Evolutionary conservation across 1,284 basidiomycete species (phyloP), one percentile per base, ranked within the genome.

Genomic region (Sporisorium scitamineum): DNA sequence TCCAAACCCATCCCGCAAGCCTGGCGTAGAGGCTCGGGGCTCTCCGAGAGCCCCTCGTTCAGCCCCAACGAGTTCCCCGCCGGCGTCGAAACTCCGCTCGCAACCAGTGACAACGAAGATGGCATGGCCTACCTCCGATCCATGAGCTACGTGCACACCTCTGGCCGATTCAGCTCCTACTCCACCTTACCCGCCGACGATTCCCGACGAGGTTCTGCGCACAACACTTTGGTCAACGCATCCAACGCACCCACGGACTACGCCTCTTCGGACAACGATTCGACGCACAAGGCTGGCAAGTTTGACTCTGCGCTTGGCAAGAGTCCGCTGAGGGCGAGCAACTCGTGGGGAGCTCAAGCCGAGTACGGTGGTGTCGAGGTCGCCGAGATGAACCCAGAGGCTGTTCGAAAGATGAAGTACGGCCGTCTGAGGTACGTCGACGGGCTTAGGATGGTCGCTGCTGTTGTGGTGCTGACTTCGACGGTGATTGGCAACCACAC

Each of bases 81-180:
- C 22, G 70, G 70, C 26, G 70, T 63, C 34, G 70, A 73, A 14
- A 69, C 70, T 2, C 70, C 65, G 3, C 44, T 68, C 14, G 50
- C 32, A 3, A 41, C 58, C 10, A 61, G 50, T 32, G 64, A 63
- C 48, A 64, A 63, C 50, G 65, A 74, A 31, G 71, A 74, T 42
- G 60, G 60, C 44, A 74, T 74, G 71, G 71, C 71, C 27, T 74
- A 74, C 39, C 45, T 74, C 13, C 71, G 71, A 6, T 74, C 71
- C 34, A 74, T 74, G 71, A 62, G 59, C 59, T 74, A 74, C 47
- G 67, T 74, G 2, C 71, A 66, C 56, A 62, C 61, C 24, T 65
- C 66, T 2, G 71, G 71, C 26, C 65, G 71, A 13, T 69, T 65
- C 58, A 58, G 58, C 54, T 64, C 61, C 10, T 74, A 68, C 45